Base-by-base conservation (phyloP, 352 stramenopile species). In the Thraustochytrium sp. region DNA sequence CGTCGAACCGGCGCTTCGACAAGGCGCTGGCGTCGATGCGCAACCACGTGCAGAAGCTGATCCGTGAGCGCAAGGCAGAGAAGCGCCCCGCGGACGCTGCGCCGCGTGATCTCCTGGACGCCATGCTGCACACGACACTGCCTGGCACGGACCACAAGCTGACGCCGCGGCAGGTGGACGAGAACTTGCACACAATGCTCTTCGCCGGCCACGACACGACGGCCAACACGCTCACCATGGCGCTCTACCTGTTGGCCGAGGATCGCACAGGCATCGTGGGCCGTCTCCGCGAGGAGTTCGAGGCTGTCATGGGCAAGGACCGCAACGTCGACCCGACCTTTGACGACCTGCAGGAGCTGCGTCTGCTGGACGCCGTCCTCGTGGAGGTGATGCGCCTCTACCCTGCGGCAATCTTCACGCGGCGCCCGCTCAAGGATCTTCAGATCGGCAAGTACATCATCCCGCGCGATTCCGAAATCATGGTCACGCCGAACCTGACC, bases 361-460 rank as follows among this genome's bases (percentile, higher is more conserved):
- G n/a, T n/a, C n/a, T n/a, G n/a, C n/a, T 80, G 44, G 16, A 78
- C 37, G 26, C 72, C 5, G 8, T 8, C 23, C 8, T 80, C 5
- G 5, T 80, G 5, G 72, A 80, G 54, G 55, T 78, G 21, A 8
- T 80, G 72, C 46, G 72, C 4, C 55, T 80, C n/a, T 78, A 80
- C 29, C 72, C 72, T 5, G 4, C 42, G 23, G 72, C 55, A 80
- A 18, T 13, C 21, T 78, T 80, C 37, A 74, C 37, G 54, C 42
- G 59, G 4, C 5, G 8, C 5, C 29, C 44, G 5, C 5, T 42
- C 5, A 5, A 31, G 5, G 72, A 78, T 18, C 4, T 80, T 5
- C 23, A 80, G 23, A 8, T 80, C 5, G 29, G 59, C 46, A 78
- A 54, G n/a, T 78, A 80, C 34, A 18, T 5, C 26, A 74, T 80